These are phyloP conservation scores for Pholiota conissans DNA, from an alignment of 768 basidiomycete genomes.

Conservation along the genomic window DNA sequence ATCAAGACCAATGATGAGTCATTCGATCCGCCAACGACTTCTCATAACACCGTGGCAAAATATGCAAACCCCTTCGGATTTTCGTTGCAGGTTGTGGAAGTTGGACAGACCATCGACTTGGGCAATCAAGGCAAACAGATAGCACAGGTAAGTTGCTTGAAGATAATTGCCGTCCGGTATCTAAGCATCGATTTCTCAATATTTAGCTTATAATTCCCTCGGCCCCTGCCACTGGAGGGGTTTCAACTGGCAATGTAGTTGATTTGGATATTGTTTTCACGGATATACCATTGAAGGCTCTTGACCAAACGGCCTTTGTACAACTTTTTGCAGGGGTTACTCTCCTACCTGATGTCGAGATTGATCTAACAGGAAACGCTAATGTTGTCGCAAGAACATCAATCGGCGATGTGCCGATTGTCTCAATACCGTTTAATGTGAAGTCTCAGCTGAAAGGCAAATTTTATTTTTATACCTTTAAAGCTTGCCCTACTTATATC, in stretches of 20 bases:
- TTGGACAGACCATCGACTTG: constrained; percentile 56
- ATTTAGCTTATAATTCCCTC: constrained; percentile 51
- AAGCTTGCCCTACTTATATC: background rate
- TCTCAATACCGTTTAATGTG: constrained; percentile 63
- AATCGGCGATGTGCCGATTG: constrained; percentile 67
- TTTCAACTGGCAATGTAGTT: constrained; percentile 71
- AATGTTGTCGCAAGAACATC: constrained; percentile 60
- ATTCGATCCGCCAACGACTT: constrained; percentile 61
- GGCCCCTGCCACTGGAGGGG: constrained; percentile 50
- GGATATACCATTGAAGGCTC: constrained; percentile 53
- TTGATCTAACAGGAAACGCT: constrained; percentile 56
- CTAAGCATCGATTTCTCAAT: background rate
- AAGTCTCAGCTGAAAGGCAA: constrained; percentile 53
- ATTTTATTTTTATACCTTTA: constrained; percentile 2
- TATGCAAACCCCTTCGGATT: constrained; percentile 81
- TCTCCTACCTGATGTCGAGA: constrained; percentile 39
- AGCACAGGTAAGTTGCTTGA: constrained; percentile 43
- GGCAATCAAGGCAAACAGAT: constrained; percentile 45
- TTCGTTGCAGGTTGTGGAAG: constrained; percentile 60
- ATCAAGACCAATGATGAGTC: constrained; percentile 53
- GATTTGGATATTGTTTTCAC: constrained; percentile 58
- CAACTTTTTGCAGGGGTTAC: constrained; percentile 62
- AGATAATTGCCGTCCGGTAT: background rate
- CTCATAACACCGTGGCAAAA: constrained; percentile 50
- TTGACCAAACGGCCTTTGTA: constrained; percentile 54